A percentile compares a stretch with the other conserved stretches of the same genome.
Evolutionary conservation across 2,329 filamentous ascomycete genomes (phyloP).

Genomic region (Cylindrodendrum hubeiense): DNA sequence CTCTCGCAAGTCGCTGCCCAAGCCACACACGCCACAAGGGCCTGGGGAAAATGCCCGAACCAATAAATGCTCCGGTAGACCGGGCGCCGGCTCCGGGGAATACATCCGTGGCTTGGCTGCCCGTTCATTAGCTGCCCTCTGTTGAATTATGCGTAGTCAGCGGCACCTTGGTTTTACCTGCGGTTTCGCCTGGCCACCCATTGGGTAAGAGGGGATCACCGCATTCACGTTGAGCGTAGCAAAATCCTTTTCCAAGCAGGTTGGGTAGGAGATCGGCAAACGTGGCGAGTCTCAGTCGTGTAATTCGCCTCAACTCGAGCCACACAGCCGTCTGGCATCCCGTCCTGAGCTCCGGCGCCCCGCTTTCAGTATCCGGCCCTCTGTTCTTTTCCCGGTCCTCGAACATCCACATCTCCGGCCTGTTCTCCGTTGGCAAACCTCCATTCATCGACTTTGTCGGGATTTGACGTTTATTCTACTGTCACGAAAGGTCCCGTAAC

Average conservation of each 20-base stretch:
- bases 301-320: not conserved
- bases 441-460: not conserved
- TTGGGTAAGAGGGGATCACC: not conserved
- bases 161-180: too few species aligned
- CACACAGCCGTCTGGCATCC: not conserved
- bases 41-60: not conserved
- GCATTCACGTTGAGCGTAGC: not conserved
- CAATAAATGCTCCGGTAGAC: not conserved
- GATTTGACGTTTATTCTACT: not conserved
- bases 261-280: not conserved
- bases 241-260: not conserved
- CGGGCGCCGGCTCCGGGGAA: not conserved
- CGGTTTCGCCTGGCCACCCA: not conserved
- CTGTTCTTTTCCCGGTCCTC: not conserved
- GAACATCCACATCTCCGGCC: not conserved
- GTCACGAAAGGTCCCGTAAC: constrained; percentile 5
- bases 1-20: too few species aligned
- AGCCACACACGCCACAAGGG: not conserved
- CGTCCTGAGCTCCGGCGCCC: not conserved
- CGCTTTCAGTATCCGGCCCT: constrained; percentile 1
- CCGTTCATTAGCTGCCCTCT: not conserved
- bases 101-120: not conserved
- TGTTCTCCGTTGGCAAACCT: not conserved
- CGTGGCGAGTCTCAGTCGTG: not conserved
- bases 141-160: too few species aligned